A percentile compares a stretch with the other conserved stretches of the same genome.
Conservation (phyloP, 2,329 filamentous ascomycete species). For the Colletotrichum magnum region DNA sequence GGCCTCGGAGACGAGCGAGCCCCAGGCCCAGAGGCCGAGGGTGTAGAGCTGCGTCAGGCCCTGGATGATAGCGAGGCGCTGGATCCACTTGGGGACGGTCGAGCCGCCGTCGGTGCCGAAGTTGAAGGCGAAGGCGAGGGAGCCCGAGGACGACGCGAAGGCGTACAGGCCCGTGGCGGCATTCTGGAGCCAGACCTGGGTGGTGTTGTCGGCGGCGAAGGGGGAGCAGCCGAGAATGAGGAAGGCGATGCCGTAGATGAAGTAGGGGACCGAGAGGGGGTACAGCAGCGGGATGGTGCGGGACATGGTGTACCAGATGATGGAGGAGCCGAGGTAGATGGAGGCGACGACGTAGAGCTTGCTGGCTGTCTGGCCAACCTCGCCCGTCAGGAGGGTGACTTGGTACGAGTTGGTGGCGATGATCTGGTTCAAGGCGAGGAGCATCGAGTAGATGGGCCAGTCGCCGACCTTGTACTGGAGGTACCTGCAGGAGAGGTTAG, state of each 20-base stretch:
- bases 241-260: conserved; percentile 75
- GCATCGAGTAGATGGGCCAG: conserved; percentile 74
- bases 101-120: conserved; percentile 75
- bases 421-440: conserved; percentile 74
- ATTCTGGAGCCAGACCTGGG: conserved; percentile 67
- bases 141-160: conserved; percentile 73
- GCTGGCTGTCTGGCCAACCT: conserved; percentile 69
- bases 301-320: conserved; percentile 75
- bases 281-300: conserved; percentile 69
- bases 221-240: conserved; percentile 73
- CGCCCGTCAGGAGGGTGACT: conserved; percentile 77
- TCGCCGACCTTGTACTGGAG: conserved; percentile 70
- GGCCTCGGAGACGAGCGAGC: conserved; percentile 47
- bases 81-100: conserved; percentile 75
- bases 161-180: conserved; percentile 74
- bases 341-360: conserved; percentile 73
- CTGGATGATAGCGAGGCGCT: conserved; percentile 76
- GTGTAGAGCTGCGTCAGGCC: conserved; percentile 78
- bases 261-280: conserved; percentile 71
- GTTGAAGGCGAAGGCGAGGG: conserved; percentile 77
- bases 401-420: conserved; percentile 78
- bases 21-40: conserved; percentile 78
- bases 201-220: conserved; percentile 56
- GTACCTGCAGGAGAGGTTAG: conserved; percentile 20
- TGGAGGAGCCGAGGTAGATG: conserved; percentile 70